These are phyloP conservation scores for Tolypocladium tropicale DNA, from an alignment of 2,329 filamentous ascomycete genomes.

Conservation along the genomic window DNA sequence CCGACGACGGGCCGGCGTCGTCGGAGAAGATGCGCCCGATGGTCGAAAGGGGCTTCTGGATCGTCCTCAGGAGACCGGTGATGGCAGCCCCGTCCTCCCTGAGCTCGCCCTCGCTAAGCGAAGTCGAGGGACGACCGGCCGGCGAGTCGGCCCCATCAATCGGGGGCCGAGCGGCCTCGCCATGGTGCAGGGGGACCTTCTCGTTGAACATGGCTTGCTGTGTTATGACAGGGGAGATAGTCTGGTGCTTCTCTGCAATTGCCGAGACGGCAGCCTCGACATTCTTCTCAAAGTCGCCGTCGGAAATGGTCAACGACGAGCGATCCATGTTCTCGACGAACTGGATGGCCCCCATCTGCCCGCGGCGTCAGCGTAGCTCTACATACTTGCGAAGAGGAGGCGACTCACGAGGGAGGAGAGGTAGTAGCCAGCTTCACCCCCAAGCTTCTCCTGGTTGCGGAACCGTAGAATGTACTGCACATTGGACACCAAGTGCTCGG, in stretches of 20 bases:
- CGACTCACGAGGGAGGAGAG: slow-evolving; percentile 68
- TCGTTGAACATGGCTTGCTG: slow-evolving; percentile 33
- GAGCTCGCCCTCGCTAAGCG: slow-evolving; percentile 41
- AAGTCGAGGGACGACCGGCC: slow-evolving; percentile 42
- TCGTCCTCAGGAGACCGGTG: slow-evolving; percentile 74
- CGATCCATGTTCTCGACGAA: slow-evolving; percentile 96
- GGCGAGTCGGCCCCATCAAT: slow-evolving; percentile 25
- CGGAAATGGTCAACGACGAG: slow-evolving; percentile 83
- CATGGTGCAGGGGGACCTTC: slow-evolving; percentile 21
- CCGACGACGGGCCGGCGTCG: slow-evolving; percentile 33
- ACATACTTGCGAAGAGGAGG: background rate
- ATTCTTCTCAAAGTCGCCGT: slow-evolving; percentile 90
- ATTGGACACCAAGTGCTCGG: slow-evolving; percentile 91
- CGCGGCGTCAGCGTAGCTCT: background rate
- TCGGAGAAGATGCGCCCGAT: slow-evolving; percentile 93
- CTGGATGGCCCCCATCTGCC: slow-evolving; percentile 79
- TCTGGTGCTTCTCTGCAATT: slow-evolving; percentile 80
- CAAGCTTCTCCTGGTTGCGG: slow-evolving; percentile 92
- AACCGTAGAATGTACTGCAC: slow-evolving; percentile 97
- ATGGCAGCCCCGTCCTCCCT: slow-evolving; percentile 72
- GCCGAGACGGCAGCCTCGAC: slow-evolving; percentile 95
- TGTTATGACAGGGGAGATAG: slow-evolving; percentile 33
- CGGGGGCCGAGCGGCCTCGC: slow-evolving; percentile 26
- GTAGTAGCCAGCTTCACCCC: slow-evolving; percentile 97
- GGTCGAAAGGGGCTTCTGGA: slow-evolving; percentile 80